Evolutionary conservation across 176 grass and related monocot species (phyloP).

Genomic region (Zea luxurians): DNA sequence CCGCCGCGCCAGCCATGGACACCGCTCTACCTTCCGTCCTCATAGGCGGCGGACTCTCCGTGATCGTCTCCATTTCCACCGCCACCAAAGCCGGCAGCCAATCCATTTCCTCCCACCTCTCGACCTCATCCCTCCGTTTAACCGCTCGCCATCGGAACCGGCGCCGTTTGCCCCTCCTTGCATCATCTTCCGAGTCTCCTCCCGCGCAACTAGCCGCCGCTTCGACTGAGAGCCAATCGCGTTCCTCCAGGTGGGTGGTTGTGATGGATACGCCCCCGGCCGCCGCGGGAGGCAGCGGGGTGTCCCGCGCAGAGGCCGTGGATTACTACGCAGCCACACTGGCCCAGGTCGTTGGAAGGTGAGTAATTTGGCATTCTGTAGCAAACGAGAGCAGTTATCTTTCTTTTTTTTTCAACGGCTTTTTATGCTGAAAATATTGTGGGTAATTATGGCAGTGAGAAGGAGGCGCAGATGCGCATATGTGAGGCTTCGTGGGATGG

Average conservation of each 20-base stretch:
- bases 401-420: not conserved
- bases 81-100: not conserved
- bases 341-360: constrained; percentile 66
- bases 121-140: constrained; percentile 14
- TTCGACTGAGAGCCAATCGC: not conserved
- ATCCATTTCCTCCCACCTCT: not conserved
- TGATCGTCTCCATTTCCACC: not conserved
- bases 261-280: constrained; percentile 47
- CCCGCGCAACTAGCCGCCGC: not conserved
- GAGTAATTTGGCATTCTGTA: not conserved
- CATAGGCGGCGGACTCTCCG: not conserved
- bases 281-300: not conserved
- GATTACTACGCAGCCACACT: constrained; percentile 73
- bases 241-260: constrained; percentile 54
- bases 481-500: constrained; percentile 71
- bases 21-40: not conserved
- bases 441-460: constrained; percentile 36
- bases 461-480: constrained; percentile 82
- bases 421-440: not conserved
- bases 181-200: constrained; percentile 11
- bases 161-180: constrained; percentile 21
- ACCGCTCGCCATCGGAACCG: not conserved
- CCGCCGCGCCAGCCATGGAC: constrained; percentile 41
- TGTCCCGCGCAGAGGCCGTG: constrained; percentile 59
- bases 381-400: not conserved